phyloP scores from a whole-genome alignment of 495 filamentous ascomycete genomes.

The Podospora bellae-mahoneyi region DNA sequence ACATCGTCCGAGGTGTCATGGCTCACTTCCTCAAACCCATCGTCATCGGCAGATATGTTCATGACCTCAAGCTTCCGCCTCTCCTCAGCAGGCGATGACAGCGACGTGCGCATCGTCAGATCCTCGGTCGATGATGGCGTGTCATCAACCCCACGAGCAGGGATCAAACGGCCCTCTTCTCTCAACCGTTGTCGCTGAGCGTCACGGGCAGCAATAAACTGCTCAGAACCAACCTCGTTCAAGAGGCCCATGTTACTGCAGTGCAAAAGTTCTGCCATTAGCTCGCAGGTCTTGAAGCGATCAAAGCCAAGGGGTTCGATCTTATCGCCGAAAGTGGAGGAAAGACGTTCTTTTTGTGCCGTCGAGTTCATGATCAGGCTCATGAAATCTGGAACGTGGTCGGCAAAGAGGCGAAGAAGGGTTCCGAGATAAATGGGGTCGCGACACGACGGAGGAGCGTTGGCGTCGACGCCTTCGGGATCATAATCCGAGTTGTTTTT shows the following conservation, averaged over 20 bases:
- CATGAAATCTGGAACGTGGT: constrained; percentile 95
- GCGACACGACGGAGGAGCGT: constrained; percentile 71
- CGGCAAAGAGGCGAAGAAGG: constrained; percentile 85
- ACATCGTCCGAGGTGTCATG: constrained; percentile 54
- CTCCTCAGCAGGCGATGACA: constrained; percentile 47
- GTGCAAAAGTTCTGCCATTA: constrained; percentile 96
- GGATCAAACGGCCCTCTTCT: constrained; percentile 58
- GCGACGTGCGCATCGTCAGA: constrained; percentile 45
- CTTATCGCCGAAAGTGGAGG: constrained; percentile 76
- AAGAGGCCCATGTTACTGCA: constrained; percentile 98
- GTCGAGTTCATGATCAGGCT: constrained; percentile 72
- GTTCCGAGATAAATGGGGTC: constrained; percentile 97
- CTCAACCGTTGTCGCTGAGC: constrained; percentile 74
- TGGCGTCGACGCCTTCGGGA: constrained; percentile 76
- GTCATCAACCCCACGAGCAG: constrained; percentile 34
- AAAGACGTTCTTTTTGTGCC: constrained; percentile 39
- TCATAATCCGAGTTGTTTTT: constrained; percentile 99
- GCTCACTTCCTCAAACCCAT: constrained; percentile 91
- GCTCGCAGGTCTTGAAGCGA: constrained; percentile 96
- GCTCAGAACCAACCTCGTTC: constrained; percentile 89
- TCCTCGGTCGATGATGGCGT: constrained; percentile 38
- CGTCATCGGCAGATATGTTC: constrained; percentile 73
- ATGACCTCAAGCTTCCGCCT: constrained; percentile 63
- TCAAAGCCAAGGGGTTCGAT: constrained; percentile 98
- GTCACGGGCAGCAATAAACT: constrained; percentile 77